These are phyloP conservation scores for Hylodesmum podocarpum DNA, from an alignment of 306 rosid genomes.

Conservation along the genomic window DNA sequence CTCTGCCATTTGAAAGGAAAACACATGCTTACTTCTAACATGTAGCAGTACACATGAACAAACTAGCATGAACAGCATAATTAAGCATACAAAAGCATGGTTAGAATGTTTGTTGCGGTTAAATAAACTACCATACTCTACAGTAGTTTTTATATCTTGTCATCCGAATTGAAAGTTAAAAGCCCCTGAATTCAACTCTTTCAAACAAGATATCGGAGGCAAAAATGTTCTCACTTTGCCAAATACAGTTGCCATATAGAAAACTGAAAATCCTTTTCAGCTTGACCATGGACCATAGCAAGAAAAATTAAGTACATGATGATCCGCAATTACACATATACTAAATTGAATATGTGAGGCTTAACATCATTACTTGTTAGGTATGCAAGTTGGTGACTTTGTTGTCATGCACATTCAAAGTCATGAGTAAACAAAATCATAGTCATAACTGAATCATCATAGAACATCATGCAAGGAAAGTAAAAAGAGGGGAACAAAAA, in stretches of 20 bases:
- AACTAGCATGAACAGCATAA: neutral
- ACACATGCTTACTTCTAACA: conserved; percentile 35
- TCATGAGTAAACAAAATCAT: neutral
- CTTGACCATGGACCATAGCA: neutral
- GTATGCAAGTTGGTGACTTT: neutral
- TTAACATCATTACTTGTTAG: neutral
- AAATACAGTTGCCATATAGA: neutral
- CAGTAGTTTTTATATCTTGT: neutral
- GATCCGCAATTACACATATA: neutral
- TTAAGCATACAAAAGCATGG: neutral
- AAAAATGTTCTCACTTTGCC: neutral
- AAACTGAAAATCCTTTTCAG: neutral
- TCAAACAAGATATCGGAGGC: neutral
- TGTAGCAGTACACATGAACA: conserved; percentile 13
- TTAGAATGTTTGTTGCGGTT: neutral
- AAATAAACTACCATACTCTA: neutral
- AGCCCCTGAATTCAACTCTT: neutral
- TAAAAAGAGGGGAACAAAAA: neutral
- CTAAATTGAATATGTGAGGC: neutral
- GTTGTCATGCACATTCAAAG: neutral
- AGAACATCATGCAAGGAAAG: neutral
- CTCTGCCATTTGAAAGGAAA: conserved; percentile 35
- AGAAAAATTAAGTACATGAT: neutral
- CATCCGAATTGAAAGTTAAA: neutral
- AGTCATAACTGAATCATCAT: neutral